Base-by-base conservation (phyloP, 192 early-diverging fungal species). In the Neocallimastix lanati region DNA sequence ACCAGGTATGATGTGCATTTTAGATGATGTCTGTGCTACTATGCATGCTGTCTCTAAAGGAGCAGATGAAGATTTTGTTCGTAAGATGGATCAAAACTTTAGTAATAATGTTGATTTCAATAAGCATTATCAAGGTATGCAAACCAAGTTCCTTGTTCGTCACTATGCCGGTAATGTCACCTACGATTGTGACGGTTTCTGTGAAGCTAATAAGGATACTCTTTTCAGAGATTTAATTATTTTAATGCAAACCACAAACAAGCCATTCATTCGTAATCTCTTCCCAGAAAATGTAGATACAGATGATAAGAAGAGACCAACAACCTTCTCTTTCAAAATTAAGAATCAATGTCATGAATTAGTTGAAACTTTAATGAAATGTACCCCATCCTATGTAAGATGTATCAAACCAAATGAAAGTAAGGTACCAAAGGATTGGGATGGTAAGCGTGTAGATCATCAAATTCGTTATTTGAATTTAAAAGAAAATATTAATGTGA, bases 161-260 rank as follows among this genome's bases (percentile, higher is more conserved):
- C 98, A 99, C 86, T 99, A 99, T 83, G 98, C 98, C 33, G 98
- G 98, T 77, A 92, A 94, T 83, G 98, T 99, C 33, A 92, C 92
- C 37, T 99, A 99, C 84, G 89, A 89, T 81, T 90, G 93, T 58
- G 89, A 91, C 27, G 96, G 96, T 4, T 98, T 99, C 91, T 95
- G 94, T 0, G 98, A 99, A 84, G 95, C 96, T 83, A 99, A 99
- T 86, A 98, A 98, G 85, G 98, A 99, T 83, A 90, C 94, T 76
- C 88, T 98, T 40, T 87, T 94, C 83, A 96, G 96, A 84, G 98
- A 99, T 85, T 88, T 98, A 76, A 88, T 98, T 36, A 88, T 93
- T 76, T 86, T 96, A 82, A 92, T 94, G 86, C 92, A 95, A 83
- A 86, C 90, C 6, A 94, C 92, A 15, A 35, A 77, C 79, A 97